Evolutionary conservation across 441 rosid genomes (phyloP).

Genomic region (Croton setiger): DNA sequence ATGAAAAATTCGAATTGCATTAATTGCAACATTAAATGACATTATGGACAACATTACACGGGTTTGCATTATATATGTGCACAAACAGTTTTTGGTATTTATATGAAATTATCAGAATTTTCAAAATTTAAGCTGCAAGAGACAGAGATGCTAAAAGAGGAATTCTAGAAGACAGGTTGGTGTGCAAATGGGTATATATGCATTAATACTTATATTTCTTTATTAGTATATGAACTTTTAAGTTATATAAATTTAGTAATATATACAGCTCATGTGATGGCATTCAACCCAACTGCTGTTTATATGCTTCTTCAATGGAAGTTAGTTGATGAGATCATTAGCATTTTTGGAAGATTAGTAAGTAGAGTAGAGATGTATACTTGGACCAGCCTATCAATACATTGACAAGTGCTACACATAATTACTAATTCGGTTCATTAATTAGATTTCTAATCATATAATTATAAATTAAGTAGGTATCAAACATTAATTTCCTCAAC

Average conservation of each 20-base stretch:
- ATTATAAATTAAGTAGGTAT: background rate
- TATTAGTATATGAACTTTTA: too few relatives aligned
- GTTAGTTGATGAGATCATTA: background rate
- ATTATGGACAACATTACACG: too few relatives aligned
- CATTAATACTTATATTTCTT: too few relatives aligned
- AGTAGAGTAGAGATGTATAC: background rate
- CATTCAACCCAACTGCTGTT: background rate
- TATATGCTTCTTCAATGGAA: background rate
- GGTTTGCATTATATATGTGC: slow-evolving; percentile 13
- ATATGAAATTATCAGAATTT: background rate
- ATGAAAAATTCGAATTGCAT: too few relatives aligned
- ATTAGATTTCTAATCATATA: background rate
- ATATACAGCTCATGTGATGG: slow-evolving; percentile 7
- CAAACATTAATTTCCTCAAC: background rate
- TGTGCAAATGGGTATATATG: background rate
- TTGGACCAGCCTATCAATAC: background rate
- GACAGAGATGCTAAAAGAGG: background rate
- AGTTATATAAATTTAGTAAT: background rate
- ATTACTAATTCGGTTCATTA: slow-evolving; percentile 2
- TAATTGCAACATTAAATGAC: too few relatives aligned
- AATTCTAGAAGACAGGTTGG: background rate
- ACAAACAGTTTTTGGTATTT: background rate
- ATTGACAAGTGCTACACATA: slow-evolving; percentile 1
- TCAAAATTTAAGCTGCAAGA: background rate
- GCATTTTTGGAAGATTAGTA: background rate